Base-by-base conservation (phyloP, 129 eudicot genomes). In the Lactuca saligna region DNA sequence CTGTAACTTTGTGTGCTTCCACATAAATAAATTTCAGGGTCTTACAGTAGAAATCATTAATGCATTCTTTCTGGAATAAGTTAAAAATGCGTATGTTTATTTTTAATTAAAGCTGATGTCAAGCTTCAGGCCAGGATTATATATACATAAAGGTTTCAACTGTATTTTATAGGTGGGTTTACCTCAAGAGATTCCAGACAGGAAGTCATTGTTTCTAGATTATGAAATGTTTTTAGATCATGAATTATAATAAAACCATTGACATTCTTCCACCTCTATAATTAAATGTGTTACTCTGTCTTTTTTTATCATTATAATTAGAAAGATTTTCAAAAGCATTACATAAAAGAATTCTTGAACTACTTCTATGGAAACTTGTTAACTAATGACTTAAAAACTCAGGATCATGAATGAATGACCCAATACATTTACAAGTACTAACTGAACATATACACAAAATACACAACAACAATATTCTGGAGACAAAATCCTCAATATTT, bases 191-290 rank as follows among this genome's bases (percentile, higher is more conserved):
- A 15, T 16, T 54, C 49, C 59, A 54, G 59, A 54, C 33, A 54
- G 13, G 59, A 54, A 54, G 29, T 17, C 32, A 54, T 54, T 7
- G 29, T 54, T 54, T 54, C 3, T 54, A 54, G 59, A 54, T 54
- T 54, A 15, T 54, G 32, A 54, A 54, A 54, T 8, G 32, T 8
- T 4, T 54, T 54, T 54, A 29, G 11, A 9, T 3, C 3, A 11
- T 55, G 60, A 11, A 17, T 14, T 68, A 38, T 37, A 39, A 17
- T 17, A 54, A 3, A 7, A 13, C 16, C 73, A 54, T 54, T 54
- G 73, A 54, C 62, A 68, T 54, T 68, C 73, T 54, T 68, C 73
- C 35, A 38, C 12, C 53, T 35, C 50, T 10, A 37, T 5, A 54
- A 68, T 68, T 2, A 54, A 68, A 35, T 68, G 63, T 54, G 63